Evolutionary conservation across 2,329 filamentous ascomycete species (phyloP).

Genomic region (Colletotrichum sp.): DNA sequence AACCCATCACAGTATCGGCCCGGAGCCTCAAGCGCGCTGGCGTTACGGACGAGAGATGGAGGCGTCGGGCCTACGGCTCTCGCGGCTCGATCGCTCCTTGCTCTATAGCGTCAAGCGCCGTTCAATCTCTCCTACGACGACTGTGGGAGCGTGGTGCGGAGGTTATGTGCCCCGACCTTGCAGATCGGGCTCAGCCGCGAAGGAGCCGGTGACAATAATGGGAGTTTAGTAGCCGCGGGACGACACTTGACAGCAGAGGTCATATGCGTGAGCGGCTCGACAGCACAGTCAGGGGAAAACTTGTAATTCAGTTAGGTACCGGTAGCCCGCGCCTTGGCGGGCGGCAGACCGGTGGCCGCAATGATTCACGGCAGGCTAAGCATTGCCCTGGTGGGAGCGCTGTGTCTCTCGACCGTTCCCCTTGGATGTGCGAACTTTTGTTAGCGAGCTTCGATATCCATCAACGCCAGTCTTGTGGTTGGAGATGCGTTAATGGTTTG

Average conservation of each 20-base stretch:
- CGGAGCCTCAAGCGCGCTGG: background rate
- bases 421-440: background rate
- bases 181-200: background rate
- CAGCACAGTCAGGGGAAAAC: background rate
- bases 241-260: background rate
- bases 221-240: background rate
- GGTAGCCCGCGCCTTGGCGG: background rate
- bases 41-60: background rate
- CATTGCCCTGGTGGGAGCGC: background rate
- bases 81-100: background rate
- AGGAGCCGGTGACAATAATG: background rate
- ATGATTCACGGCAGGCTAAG: background rate
- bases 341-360: background rate
- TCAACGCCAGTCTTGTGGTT: background rate
- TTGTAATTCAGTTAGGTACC: background rate
- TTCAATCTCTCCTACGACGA: background rate
- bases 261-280: background rate
- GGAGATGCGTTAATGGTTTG: background rate
- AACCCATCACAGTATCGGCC: background rate
- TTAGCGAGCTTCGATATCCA: background rate
- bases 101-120: background rate
- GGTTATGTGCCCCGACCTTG: background rate
- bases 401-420: background rate
- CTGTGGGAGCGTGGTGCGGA: background rate
- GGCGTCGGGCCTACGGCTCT: background rate